A percentile compares a stretch with the other conserved stretches of the same genome.
Evolutionary conservation across 345 rosid genomes (phyloP).

Genomic region (Eucalyptus camaldulensis): DNA sequence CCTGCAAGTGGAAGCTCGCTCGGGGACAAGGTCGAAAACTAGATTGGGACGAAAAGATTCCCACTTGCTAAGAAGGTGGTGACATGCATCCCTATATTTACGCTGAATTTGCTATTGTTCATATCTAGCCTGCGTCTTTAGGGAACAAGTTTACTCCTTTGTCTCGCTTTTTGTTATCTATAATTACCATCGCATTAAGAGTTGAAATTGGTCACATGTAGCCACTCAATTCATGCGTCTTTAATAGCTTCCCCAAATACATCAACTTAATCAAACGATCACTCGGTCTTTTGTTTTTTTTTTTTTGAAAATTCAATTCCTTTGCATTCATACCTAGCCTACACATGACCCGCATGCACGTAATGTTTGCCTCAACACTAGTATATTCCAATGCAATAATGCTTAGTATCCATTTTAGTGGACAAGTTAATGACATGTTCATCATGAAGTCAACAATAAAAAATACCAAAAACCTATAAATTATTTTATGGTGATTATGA

Average conservation of each 20-base stretch:
- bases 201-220: neutral
- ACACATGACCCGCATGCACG: neutral
- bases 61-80: neutral
- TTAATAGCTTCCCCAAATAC: too few species aligned
- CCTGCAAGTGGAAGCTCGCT: neutral
- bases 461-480: neutral
- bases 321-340: neutral
- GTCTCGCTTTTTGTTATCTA: neutral
- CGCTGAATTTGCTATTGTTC: too few species aligned
- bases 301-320: too few species aligned
- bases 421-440: neutral
- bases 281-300: too few species aligned
- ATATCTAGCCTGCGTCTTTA: neutral
- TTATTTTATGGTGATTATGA: neutral
- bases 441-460: neutral
- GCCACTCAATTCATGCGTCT: neutral
- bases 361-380: neutral
- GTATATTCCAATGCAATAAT: neutral
- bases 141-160: neutral
- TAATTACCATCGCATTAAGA: neutral
- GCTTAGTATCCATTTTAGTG: neutral
- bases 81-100: neutral
- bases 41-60: neutral
- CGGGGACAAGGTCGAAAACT: neutral
- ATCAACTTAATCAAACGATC: too few species aligned